These are phyloP conservation scores for Laguncularia racemosa DNA, from an alignment of 345 rosid species.

Conservation along the genomic window DNA sequence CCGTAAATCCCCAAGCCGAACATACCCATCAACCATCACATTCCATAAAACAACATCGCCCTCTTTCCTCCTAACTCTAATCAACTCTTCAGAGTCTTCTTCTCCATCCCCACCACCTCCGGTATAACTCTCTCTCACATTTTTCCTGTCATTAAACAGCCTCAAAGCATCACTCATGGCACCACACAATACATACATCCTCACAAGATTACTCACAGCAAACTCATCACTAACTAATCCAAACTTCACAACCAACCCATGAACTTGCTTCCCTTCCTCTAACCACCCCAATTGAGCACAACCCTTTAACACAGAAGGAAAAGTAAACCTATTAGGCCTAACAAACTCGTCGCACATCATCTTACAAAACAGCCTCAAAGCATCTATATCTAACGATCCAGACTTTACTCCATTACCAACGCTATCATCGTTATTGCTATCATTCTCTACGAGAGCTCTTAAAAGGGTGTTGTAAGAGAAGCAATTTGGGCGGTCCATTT, in stretches of 20 bases:
- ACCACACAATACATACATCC: conserved; percentile 61
- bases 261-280: conserved; percentile 55
- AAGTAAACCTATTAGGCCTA: conserved; percentile 48
- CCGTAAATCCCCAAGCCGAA: conserved; percentile 39
- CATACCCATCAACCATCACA: conserved; percentile 60
- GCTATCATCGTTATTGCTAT: conserved; percentile 16
- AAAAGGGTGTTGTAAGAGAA: conserved; percentile 79
- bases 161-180: conserved; percentile 40
- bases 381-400: neutral
- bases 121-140: neutral
- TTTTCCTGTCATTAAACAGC: conserved; percentile 26
- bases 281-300: conserved; percentile 39
- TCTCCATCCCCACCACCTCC: neutral
- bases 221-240: conserved; percentile 52
- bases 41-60: conserved; percentile 64
- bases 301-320: conserved; percentile 62
- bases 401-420: neutral
- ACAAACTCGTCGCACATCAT: conserved; percentile 41
- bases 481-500: conserved; percentile 49
- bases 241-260: conserved; percentile 43
- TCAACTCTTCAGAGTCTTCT: conserved; percentile 4
- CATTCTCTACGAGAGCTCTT: conserved; percentile 46
- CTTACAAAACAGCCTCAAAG: conserved; percentile 30
- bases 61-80: conserved; percentile 29
- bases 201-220: conserved; percentile 56